Base-by-base conservation (phyloP, 2,329 filamentous ascomycete species). In the Aspergillus brunneoviolaceus region DNA sequence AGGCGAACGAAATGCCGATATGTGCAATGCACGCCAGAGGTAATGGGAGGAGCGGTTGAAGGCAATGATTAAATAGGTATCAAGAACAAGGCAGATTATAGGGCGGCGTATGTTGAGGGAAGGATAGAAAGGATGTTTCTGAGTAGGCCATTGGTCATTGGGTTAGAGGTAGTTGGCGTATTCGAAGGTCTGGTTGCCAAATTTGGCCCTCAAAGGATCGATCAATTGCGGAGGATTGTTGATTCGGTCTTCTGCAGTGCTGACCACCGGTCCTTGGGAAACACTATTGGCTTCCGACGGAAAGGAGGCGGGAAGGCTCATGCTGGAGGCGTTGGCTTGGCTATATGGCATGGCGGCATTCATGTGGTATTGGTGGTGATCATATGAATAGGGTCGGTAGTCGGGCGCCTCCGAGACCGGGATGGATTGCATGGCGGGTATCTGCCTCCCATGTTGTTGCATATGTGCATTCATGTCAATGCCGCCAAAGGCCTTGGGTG, bases 221-320 rank as follows among this genome's bases (percentile, higher is more conserved):
- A 73, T 45, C 12, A 63, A 55, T 23, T 68, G 66, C 1, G 68
- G 60, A 23, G 65, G 60, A 33, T 67, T 63, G 49, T 65, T 64
- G 60, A 71, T 66, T 25, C 66, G 65, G 29, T 71, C 68, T 31
- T 69, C 65, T 7, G 68, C 53, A 11, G 65, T 54, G n/a, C 63
- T 62, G 45, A 58, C 59, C 19, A 63, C 61, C 11, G 60, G 50
- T 29, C 57, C 62, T 27, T 63, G 63, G 10, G 67, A 61, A 25
- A 64, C 62, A 47, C 60, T 60, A 16, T 59, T 65, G 12, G 69
- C 60, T 25, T 74, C 72, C n/a, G 70, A 66, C 16, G 70, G 70
- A 49, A 70, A 73, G 6, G 74, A 71, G 1, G 72, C 67, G 11
- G 75, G 72, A 12, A 76, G 70, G 49, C 69, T 76, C 60, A 77